Conservation (phyloP, 1,284 basidiomycete species). For the Trichosporon faecale region DNA sequence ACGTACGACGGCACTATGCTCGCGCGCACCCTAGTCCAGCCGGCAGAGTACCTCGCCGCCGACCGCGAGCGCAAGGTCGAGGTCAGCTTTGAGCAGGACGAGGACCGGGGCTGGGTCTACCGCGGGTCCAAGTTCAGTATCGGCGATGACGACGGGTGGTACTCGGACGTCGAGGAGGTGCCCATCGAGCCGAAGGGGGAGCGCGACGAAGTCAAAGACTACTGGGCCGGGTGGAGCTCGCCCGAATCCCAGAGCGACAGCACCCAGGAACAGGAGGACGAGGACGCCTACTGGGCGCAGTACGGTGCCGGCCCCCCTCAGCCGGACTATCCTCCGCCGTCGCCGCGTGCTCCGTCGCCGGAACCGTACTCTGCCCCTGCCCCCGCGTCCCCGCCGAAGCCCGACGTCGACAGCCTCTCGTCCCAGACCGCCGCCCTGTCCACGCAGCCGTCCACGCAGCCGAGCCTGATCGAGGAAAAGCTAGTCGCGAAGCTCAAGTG, state of each 20-base stretch:
- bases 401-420: slow-evolving; percentile 8
- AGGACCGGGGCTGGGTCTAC: slow-evolving; percentile 41
- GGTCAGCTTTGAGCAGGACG: slow-evolving; percentile 23
- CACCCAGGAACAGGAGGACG: slow-evolving; percentile 24
- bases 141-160: slow-evolving; percentile 15
- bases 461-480: slow-evolving; percentile 23
- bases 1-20: slow-evolving; percentile 25
- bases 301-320: slow-evolving; percentile 30
- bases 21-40: slow-evolving; percentile 14
- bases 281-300: slow-evolving; percentile 45
- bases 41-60: slow-evolving; percentile 3
- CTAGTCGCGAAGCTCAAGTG: slow-evolving; percentile 28
- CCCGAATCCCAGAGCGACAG: slow-evolving; percentile 17
- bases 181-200: neutral
- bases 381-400: slow-evolving; percentile 13
- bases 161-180: slow-evolving; percentile 14
- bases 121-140: slow-evolving; percentile 21
- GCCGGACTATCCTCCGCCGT: neutral
- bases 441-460: neutral
- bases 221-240: slow-evolving; percentile 39
- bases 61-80: slow-evolving; percentile 10
- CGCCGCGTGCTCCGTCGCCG: neutral
- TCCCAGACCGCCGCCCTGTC: neutral
- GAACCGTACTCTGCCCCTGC: slow-evolving; percentile 15
- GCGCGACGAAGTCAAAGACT: slow-evolving; percentile 23